Percentiles rank a stretch among this genome's conserved stretches.
These are phyloP conservation scores for Gremmenia infestans DNA, from an alignment of 2,329 filamentous ascomycete species.

Conservation along the genomic window DNA sequence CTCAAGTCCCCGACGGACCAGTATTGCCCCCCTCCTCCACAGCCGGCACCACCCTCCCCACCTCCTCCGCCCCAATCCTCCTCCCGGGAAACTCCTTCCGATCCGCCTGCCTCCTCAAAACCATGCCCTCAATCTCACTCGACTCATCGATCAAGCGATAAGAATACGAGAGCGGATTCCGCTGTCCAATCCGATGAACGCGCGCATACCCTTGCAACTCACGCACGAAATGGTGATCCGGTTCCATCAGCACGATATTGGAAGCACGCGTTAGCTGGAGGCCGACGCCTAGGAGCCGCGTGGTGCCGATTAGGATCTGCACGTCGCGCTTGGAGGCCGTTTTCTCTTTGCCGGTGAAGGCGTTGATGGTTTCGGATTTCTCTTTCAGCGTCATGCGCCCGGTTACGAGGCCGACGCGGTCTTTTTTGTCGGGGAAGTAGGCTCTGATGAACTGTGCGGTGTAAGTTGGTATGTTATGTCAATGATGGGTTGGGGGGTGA, in stretches of 20 bases:
- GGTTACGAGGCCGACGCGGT: constrained; percentile 7
- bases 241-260: constrained; percentile 17
- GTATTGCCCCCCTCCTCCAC: background rate
- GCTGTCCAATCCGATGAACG: constrained; percentile 18
- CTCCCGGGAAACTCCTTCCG: background rate
- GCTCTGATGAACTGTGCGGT: constrained; percentile 5
- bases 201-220: constrained; percentile 14
- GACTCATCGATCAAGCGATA: constrained; percentile 11
- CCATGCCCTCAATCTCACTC: constrained; percentile 6
- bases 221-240: constrained; percentile 12
- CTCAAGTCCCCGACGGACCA: background rate
- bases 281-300: constrained; percentile 12
- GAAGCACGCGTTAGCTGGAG: constrained; percentile 14
- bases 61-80: background rate
- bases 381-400: constrained; percentile 1
- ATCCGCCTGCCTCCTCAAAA: constrained; percentile 12
- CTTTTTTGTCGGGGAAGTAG: constrained; percentile 1
- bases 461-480: background rate
- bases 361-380: constrained; percentile 4
- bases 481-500: background rate
- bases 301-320: constrained; percentile 15
- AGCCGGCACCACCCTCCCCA: background rate
- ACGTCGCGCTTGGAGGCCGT: constrained; percentile 9
- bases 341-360: constrained; percentile 1
- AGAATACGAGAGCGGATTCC: constrained; percentile 6